Conservation (phyloP, 2,329 filamentous ascomycete species). For the Diaporthe ampelina region DNA sequence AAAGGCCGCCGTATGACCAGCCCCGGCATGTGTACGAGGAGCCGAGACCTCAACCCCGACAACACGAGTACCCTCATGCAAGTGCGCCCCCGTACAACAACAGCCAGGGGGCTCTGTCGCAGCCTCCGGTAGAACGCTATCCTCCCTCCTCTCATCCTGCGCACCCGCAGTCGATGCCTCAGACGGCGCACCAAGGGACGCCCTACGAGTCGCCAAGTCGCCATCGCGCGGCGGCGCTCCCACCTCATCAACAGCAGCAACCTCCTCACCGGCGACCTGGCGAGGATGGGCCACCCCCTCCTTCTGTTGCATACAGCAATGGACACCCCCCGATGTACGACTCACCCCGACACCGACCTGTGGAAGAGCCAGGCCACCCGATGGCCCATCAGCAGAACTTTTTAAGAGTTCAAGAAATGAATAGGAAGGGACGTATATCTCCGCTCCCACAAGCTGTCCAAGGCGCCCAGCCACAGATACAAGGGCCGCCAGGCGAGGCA, state of each 20-base stretch:
- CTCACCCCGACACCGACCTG: constrained; percentile 56
- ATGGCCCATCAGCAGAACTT: constrained; percentile 74
- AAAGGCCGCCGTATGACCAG: constrained; percentile 58
- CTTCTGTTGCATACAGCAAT: constrained; percentile 64
- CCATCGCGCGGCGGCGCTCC: constrained; percentile 58
- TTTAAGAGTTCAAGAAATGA: constrained; percentile 84
- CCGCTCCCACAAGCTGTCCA: constrained; percentile 94
- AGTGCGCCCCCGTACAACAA: constrained; percentile 57
- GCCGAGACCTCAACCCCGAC: constrained; percentile 55
- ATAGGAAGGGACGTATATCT: constrained; percentile 85
- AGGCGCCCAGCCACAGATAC: constrained; percentile 85
- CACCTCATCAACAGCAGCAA: constrained; percentile 51
- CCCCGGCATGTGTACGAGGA: constrained; percentile 58
- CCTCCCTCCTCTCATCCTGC: constrained; percentile 50
- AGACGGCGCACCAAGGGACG: constrained; percentile 48
- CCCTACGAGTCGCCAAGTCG: constrained; percentile 67
- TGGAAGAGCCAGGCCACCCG: constrained; percentile 69
- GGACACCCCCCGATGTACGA: constrained; percentile 59
- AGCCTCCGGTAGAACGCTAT: constrained; percentile 56
- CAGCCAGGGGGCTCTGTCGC: constrained; percentile 53
- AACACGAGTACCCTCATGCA: constrained; percentile 63
- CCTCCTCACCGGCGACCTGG: constrained; percentile 57
- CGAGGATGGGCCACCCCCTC: constrained; percentile 65
- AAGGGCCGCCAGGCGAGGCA: constrained; percentile 84
- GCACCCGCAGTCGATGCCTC: constrained; percentile 53